Base-by-base conservation (phyloP, 2,329 filamentous ascomycete species). In the Colletotrichum endophyticum region DNA sequence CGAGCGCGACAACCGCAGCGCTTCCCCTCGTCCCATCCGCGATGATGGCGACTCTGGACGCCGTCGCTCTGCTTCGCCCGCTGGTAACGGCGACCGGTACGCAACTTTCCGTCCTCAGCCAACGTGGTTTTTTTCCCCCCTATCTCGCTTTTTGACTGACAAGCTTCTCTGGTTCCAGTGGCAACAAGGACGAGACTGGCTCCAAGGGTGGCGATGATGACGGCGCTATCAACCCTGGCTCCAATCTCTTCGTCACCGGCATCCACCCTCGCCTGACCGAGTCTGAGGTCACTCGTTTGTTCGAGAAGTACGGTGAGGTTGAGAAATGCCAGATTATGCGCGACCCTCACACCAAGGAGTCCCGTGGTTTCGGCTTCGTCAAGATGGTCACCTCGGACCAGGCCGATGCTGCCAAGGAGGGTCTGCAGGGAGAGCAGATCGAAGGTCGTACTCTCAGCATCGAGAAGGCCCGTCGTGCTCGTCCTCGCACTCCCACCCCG, bases 311-410 rank as follows among this genome's bases (percentile, higher is more conserved):
- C 83, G 97, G 97, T 81, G 96, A 98, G 84, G 97, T 99, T 69
- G 96, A 99, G 88, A 99, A 98, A 88, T 99, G 96, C 89, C 98
- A 98, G 86, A 99, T 99, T 88, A 99, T 99, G 97, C 93, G 96
- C 83, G 97, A 99, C 84, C 97, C 97, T 78, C 97, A 99, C 87
- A 98, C 95, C 83, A 98, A 98, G 88, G 97, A 99, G 87, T 99
- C 96, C 81, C 97, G 97, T 86, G 97, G 97, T 80, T 99, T 99
- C 80, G 97, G 97, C 73, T 99, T 99, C 88, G 97, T 99, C 85
- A 99, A 99, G 90, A 99, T 99, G 96, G 93, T 96, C 77, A 98
- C 95, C 75, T 92, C 95, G 66, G 96, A 99, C 72, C 95, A 98
- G 87, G 97, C 97, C 79, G 97, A 99, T 86, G 96, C 97, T 80